Evolutionary conservation across 225 moss, liverwort and hornwort species (phyloP).

Genomic region (Antitrichia curtipendula): DNA sequence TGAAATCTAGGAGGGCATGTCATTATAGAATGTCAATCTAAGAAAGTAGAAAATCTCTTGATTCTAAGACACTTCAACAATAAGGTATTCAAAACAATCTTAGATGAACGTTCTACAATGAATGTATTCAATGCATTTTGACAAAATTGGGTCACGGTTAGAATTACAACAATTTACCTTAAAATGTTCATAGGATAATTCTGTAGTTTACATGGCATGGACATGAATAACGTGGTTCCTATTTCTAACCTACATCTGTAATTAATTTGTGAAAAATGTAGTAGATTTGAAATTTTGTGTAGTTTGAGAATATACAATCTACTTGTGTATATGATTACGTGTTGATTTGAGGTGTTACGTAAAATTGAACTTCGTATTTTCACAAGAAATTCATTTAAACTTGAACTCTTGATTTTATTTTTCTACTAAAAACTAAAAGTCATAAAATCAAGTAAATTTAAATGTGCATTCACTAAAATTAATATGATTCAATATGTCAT

Average conservation of each 20-base stretch:
- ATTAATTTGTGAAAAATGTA: background rate
- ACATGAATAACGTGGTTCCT: background rate
- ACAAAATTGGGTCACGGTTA: rapidly evolving
- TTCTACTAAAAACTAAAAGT: background rate
- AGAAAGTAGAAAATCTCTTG: background rate
- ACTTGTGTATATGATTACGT: background rate
- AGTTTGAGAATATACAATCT: background rate
- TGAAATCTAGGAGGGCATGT: rapidly evolving
- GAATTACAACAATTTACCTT: background rate
- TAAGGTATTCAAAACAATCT: background rate
- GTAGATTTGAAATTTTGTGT: rapidly evolving
- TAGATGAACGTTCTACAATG: background rate
- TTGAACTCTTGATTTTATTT: background rate
- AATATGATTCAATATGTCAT: background rate
- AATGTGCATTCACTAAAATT: background rate
- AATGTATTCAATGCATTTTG: background rate
- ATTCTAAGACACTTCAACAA: background rate
- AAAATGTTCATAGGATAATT: background rate
- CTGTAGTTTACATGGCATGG: background rate
- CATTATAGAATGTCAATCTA: background rate
- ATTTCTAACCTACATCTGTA: background rate
- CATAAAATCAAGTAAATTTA: background rate
- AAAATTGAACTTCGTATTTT: background rate
- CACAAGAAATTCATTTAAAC: background rate
- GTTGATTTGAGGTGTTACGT: background rate